phyloP scores from a whole-genome alignment of 768 basidiomycete genomes.

The Leccinum disarticulatum region DNA sequence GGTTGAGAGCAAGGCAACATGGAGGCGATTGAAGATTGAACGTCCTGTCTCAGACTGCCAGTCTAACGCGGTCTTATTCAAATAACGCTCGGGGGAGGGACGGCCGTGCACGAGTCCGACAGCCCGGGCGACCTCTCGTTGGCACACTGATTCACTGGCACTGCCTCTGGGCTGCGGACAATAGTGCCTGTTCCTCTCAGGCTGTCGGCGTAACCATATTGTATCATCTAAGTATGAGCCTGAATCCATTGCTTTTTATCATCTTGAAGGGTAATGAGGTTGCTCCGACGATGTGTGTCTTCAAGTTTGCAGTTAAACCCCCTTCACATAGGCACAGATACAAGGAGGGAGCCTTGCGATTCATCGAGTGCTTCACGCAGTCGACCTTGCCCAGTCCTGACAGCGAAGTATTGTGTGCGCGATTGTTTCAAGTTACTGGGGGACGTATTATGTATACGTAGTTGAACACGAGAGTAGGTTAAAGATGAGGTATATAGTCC shows the following conservation, averaged over 20 bases:
- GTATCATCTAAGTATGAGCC: too few species aligned
- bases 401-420: background rate
- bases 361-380: background rate
- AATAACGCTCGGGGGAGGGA: too few species aligned
- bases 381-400: background rate
- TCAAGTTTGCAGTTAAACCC: background rate
- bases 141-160: too few species aligned
- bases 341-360: background rate
- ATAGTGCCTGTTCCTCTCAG: too few species aligned
- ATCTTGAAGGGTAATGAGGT: too few species aligned
- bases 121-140: too few species aligned
- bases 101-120: too few species aligned
- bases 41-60: too few species aligned
- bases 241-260: too few species aligned
- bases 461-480: background rate
- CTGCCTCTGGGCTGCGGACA: too few species aligned
- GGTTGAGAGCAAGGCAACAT: background rate
- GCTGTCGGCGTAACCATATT: too few species aligned
- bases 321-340: background rate
- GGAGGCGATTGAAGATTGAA: background rate
- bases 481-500: slow-evolving; percentile 4
- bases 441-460: background rate
- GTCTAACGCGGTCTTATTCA: too few species aligned
- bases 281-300: background rate
- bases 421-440: background rate